A percentile compares a stretch with the other conserved stretches of the same genome.
These are phyloP conservation scores for Podaxis sp. DNA, from an alignment of 768 basidiomycete genomes.

Conservation along the genomic window DNA sequence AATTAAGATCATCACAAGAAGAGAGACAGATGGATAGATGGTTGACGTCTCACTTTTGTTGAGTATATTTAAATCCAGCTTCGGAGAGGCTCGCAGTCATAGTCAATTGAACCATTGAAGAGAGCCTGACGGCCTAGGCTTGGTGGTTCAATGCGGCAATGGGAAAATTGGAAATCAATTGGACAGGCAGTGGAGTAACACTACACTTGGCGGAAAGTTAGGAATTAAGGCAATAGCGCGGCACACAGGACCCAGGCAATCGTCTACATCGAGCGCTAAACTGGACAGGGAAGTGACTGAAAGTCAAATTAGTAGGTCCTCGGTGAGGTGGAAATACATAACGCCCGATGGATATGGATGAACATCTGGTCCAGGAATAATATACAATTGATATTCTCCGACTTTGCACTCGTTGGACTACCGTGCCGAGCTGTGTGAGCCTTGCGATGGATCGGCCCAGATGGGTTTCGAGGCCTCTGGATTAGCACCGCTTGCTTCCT, in stretches of 20 bases:
- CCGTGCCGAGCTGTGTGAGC: conserved; percentile 4
- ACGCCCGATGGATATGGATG: background rate
- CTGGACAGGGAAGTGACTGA: background rate
- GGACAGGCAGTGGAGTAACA: no score
- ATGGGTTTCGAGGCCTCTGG: conserved; percentile 42
- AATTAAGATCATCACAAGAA: conserved; percentile 3
- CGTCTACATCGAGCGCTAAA: background rate
- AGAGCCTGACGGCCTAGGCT: background rate
- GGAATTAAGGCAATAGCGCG: no score
- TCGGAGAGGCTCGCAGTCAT: background rate
- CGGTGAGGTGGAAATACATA: background rate
- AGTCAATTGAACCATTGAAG: background rate
- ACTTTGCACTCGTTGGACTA: background rate
- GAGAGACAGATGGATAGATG: conserved; percentile 14
- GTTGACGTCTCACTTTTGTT: background rate
- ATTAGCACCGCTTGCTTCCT: conserved; percentile 29
- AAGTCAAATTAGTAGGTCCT: background rate
- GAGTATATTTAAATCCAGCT: background rate
- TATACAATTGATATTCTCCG: background rate
- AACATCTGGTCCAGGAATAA: background rate
- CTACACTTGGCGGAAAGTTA: no score
- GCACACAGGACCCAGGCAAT: background rate
- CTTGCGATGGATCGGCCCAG: conserved; percentile 34
- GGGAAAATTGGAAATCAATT: background rate
- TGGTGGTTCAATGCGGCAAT: background rate